Conservation (phyloP, 306 rosid genomes). For the Cucumis melo region DNA sequence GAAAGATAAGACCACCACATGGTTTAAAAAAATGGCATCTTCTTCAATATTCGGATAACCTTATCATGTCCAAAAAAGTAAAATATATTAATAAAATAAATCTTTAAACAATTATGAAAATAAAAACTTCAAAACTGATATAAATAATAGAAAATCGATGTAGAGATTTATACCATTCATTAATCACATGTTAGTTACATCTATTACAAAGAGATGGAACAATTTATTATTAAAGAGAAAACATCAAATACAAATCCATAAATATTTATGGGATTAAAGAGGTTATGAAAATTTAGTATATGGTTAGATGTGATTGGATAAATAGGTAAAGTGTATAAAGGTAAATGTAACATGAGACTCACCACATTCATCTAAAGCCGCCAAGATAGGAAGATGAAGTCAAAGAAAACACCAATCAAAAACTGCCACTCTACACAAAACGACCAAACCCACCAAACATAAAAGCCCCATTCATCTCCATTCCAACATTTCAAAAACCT, state of each 20-base stretch:
- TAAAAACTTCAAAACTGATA: not conserved
- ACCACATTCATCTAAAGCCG: not conserved
- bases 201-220: rapidly evolving
- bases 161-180: no score
- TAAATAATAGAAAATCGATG: no score
- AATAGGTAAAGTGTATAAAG: no score
- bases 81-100: not conserved
- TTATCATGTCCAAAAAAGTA: not conserved
- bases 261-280: no score
- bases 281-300: no score
- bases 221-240: no score
- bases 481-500: conserved; percentile 79
- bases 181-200: no score
- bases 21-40: not conserved
- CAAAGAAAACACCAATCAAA: conserved; percentile 53
- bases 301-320: no score
- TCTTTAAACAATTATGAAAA: not conserved
- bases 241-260: no score
- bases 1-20: conserved; percentile 7
- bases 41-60: conserved; percentile 1
- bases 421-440: conserved; percentile 19
- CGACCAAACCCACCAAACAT: conserved; percentile 41
- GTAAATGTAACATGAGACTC: no score
- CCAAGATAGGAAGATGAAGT: conserved; percentile 28
- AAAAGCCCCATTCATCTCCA: conserved; percentile 41